These are phyloP conservation scores for Globisporangium polare DNA, from an alignment of 352 stramenopile genomes.

Conservation along the genomic window DNA sequence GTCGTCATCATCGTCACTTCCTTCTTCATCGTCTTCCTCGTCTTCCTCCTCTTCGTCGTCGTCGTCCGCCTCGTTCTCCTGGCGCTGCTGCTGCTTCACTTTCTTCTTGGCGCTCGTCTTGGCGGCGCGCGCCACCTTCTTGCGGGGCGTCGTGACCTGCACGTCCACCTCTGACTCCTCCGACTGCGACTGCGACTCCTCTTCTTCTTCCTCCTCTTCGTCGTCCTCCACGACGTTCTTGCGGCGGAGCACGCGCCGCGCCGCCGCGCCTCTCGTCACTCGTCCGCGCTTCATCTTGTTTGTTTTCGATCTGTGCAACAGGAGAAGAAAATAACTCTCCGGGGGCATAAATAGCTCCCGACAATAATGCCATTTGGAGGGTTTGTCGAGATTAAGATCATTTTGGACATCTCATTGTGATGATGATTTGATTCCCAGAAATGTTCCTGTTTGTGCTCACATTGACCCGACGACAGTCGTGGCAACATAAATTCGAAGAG, in stretches of 20 bases:
- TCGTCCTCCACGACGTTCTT: slow-evolving; percentile 65
- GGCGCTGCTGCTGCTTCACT: slow-evolving; percentile 18
- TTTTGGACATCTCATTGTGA: too few species aligned
- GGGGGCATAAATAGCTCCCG: too few species aligned
- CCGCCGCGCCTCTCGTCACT: slow-evolving; percentile 30
- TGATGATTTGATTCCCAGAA: too few species aligned
- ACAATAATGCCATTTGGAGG: too few species aligned
- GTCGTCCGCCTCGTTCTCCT: slow-evolving; percentile 35
- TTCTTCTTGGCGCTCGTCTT: slow-evolving; percentile 30
- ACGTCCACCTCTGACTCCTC: slow-evolving; percentile 16
- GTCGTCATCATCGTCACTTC: slow-evolving; percentile 15
- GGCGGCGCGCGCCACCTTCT: slow-evolving; percentile 28
- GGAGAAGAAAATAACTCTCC: too few species aligned
- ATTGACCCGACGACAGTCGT: too few species aligned
- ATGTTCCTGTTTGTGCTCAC: too few species aligned
- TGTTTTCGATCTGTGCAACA: too few species aligned
- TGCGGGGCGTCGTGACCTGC: slow-evolving; percentile 22
- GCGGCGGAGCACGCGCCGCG: slow-evolving; percentile 53
- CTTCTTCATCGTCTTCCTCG: slow-evolving; percentile 16
- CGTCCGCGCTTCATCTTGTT: slow-evolving; percentile 59
- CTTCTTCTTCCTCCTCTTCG: slow-evolving; percentile 20
- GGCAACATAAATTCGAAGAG: too few species aligned
- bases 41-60: slow-evolving; percentile 24
- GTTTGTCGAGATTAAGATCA: too few species aligned
- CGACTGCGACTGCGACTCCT: slow-evolving; percentile 24